Conservation (phyloP, 148 eudicot genomes). For the Dianthus caryophyllus region DNA sequence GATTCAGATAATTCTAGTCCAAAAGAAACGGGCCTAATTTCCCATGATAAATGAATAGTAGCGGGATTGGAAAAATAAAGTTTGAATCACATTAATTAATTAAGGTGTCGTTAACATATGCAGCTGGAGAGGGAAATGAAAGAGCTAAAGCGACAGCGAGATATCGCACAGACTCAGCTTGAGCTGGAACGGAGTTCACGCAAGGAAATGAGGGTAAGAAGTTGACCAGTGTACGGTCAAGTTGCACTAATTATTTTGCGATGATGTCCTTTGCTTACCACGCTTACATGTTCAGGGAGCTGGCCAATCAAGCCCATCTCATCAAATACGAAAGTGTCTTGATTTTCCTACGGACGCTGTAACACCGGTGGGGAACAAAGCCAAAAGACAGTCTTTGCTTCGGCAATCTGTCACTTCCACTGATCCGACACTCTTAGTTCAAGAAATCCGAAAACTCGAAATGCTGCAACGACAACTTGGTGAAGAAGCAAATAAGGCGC, state of each 20-base stretch:
- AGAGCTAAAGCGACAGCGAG: slow-evolving; percentile 82
- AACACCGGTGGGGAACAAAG: slow-evolving; percentile 31
- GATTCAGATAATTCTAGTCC: too few relatives aligned
- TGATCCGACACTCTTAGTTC: slow-evolving; percentile 65
- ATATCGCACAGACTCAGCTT: slow-evolving; percentile 66
- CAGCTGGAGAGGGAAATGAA: slow-evolving; percentile 87
- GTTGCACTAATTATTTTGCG: slow-evolving; percentile 4
- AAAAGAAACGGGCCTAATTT: too few relatives aligned
- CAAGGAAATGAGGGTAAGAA: slow-evolving; percentile 66
- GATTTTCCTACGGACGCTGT: slow-evolving; percentile 37
- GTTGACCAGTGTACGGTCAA: background rate
- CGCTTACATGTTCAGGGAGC: slow-evolving; percentile 41
- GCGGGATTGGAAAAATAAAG: too few relatives aligned
- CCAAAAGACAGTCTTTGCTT: slow-evolving; percentile 42
- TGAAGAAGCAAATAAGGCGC: slow-evolving; percentile 92
- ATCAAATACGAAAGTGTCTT: slow-evolving; percentile 66
- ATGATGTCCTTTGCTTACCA: slow-evolving; percentile 2
- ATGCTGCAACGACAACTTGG: slow-evolving; percentile 86
- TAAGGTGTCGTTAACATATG: background rate
- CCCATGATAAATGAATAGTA: too few relatives aligned
- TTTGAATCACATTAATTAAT: background rate
- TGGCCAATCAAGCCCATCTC: slow-evolving; percentile 44
- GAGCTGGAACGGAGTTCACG: slow-evolving; percentile 61
- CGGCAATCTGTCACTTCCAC: slow-evolving; percentile 61
- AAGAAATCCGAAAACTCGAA: slow-evolving; percentile 88